Evolutionary conservation across 2,329 filamentous ascomycete species (phyloP).

Genomic region (Hymenoscyphus fructigenus): DNA sequence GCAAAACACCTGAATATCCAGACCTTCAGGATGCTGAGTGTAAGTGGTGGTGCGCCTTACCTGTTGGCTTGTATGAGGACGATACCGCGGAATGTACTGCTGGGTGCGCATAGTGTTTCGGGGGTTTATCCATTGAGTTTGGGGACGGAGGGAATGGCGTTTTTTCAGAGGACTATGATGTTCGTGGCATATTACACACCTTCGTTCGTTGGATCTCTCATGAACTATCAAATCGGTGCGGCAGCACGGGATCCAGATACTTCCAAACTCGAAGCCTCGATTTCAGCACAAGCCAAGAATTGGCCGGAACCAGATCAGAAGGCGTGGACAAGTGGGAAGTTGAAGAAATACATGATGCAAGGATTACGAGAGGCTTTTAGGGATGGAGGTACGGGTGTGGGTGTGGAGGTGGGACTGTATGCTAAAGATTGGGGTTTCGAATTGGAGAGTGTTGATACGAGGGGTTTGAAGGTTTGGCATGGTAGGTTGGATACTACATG

Average conservation of each 20-base stretch:
- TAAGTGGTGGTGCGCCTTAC: constrained; percentile 48
- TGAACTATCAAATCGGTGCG: constrained; percentile 15
- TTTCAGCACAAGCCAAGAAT: constrained; percentile 11
- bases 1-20: constrained; percentile 42
- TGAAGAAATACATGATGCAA: neutral
- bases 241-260: constrained; percentile 16
- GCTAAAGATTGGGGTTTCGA: constrained; percentile 21
- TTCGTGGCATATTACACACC: constrained; percentile 11
- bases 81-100: constrained; percentile 28
- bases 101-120: constrained; percentile 13
- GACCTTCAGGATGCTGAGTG: constrained; percentile 44
- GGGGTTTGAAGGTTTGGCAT: constrained; percentile 21
- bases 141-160: constrained; percentile 17
- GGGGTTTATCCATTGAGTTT: constrained; percentile 15
- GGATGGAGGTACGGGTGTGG: constrained; percentile 10
- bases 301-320: constrained; percentile 10
- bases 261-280: constrained; percentile 9
- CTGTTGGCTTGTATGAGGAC: constrained; percentile 45
- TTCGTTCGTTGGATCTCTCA: constrained; percentile 8
- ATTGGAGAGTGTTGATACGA: constrained; percentile 18
- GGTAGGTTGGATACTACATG: constrained; percentile 20
- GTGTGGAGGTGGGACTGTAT: constrained; percentile 11
- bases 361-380: constrained; percentile 14
- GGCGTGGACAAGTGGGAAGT: constrained; percentile 10
- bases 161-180: constrained; percentile 6